Base-by-base conservation (phyloP, 176 grass and related monocot species). In the Avena insularis region DNA sequence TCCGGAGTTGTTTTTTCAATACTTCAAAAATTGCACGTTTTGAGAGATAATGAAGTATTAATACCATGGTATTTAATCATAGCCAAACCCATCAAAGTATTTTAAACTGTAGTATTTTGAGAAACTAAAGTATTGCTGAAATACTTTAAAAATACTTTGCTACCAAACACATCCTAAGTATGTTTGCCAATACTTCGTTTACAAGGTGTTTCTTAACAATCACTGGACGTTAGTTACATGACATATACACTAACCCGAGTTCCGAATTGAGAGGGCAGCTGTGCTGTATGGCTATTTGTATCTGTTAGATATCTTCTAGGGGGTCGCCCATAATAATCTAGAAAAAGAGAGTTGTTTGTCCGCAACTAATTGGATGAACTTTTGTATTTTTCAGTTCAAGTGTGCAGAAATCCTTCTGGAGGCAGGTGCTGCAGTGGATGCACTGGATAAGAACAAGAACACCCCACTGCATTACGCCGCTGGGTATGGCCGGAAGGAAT, bases 391-490 rank as follows among this genome's bases (percentile, higher is more conserved):
- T 77, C 48, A 97, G 95, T 89, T 93, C 67, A 87, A 89, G 51
- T 97, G 93, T 59, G 86, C 90, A 7, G 81, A 93, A 66, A 84
- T 97, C 59, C 91, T 97, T 65, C 89, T 97, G n/a, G 89, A 90
- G 53, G 89, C 87, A 12, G 93, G 93, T 19, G 93, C 95, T 76
- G 79, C 84, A 10, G 91, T 90, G 20, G 86, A 97, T 46, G 95
- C 91, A 20, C 76, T 97, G 80, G 95, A 97, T 80, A 97, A 91
- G 86, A 97, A 97, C 66, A 95, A 97, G 71, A 97, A 95, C 82
- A 95, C 93, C 21, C 93, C 95, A 0, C 86, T 97, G 80, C 95
- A 97, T 50, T 97, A 97, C 3, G 92, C 95, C 43, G 89, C 95
- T 85, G 95, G 95, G 12, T 97, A 97, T 59, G 95, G 95, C 7